Evolutionary conservation across 2,329 filamentous ascomycete genomes (phyloP), one percentile per base, ranked within the genome.

Genomic region (Phialocephala subalpina): DNA sequence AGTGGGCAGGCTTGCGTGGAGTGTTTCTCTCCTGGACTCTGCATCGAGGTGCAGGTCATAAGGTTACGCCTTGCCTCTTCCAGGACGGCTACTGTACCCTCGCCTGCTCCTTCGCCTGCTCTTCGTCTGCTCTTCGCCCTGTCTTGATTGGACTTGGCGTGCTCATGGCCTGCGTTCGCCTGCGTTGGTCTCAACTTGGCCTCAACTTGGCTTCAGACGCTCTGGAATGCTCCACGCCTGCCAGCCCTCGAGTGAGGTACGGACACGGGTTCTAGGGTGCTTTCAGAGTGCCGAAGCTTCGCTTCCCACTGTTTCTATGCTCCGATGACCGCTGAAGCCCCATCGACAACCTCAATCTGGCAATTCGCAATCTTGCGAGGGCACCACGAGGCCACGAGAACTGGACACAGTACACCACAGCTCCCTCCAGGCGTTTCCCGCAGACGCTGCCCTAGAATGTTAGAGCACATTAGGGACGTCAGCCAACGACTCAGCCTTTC

Each of bases 371-470:
- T 66, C 63, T 66, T 65, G 36, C 18, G 53, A 60, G 36, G 53
- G 58, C 65, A 60, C 66, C 68, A 65, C 63, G 65, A 64, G 66
- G 57, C 49, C 60, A 45, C 49, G 49, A 33, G 27, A 49, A 49
- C 45, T 2, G 40, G 40, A 22, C 45, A 22, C 45, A 49, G n/a
- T n/a, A 49, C 45, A 25, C 20, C 45, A 61, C 22, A 61, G 40
- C 12, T 16, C 18, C 22, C 18, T n/a, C 52, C 14, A 61, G 40
- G 36, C 36, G 42, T 45, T 42, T n/a, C 49, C 40, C 22, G 40
- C 33, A 45, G 49, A 56, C 35, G 40, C 45, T 38, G n/a, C 33
- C 45, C 45, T 11, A 18, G 40, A 42, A 42, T 12, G 45, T 27
- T 25, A 16, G n/a, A 49, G 45, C 3, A 14, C 38, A n/a, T 25